Evolutionary conservation across 2,329 filamentous ascomycete species (phyloP), one percentile per base, ranked within the genome.

Genomic region (Diplodia intermedia): DNA sequence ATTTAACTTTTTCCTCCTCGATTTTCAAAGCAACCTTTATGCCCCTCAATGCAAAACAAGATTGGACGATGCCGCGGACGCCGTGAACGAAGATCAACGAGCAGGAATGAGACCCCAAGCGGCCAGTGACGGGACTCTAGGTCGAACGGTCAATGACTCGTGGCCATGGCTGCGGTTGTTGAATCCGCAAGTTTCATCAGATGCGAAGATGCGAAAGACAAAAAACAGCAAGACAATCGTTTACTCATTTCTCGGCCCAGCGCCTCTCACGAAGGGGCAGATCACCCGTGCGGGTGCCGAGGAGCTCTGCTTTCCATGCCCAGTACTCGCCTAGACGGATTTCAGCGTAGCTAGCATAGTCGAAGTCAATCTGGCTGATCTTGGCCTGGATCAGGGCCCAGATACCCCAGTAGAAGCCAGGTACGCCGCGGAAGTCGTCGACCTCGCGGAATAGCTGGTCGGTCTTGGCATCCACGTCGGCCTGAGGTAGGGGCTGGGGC

Each of bases 341-440:
- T 79, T 97, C 92, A 12, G 95, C 94, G 78, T 98, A 99, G 9
- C 86, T 88, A 53, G 93, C 92, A 77, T 99, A 99, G 80, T 99
- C 94, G 76, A 99, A 99, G 77, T 97, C 92, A 74, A 99, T 99
- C 71, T 94, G 88, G 12, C 92, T 97, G 72, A 99, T 98, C 66
- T 88, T 91, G 2, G 94, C 91, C 82, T 99, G 95, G 71, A 99
- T 98, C 71, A 96, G 83, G 8, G 93, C 91, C 95, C 95, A 99
- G 68, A 97, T 93, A 29, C 95, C 95, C 94, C 88, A 90, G 76
- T 89, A 90, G 76, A 99, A 92, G 8, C 95, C 95, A 0, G 95
- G 95, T 15, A 97, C 86, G 53, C 94, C 95, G 55, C 95, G 88
- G 82, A 91, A 99, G 26, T 87, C 79, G 78, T 99, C 94, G 2